phyloP scores from a whole-genome alignment of 768 basidiomycete genomes.

The Xanthoconium purpureum region DNA sequence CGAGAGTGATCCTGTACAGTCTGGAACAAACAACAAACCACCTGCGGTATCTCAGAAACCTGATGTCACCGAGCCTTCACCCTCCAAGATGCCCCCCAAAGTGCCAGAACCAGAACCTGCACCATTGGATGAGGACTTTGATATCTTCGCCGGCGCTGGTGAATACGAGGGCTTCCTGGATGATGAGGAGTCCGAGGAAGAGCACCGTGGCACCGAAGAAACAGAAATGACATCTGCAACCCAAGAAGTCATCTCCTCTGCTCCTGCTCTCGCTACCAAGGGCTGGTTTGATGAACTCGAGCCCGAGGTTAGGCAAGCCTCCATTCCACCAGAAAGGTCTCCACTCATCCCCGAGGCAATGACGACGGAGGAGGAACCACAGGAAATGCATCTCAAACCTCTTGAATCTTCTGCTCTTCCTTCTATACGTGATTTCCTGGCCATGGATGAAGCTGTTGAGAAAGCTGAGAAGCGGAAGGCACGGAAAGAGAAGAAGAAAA shows the following conservation, averaged over 20 bases:
- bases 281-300: conserved; percentile 50
- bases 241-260: conserved; percentile 8
- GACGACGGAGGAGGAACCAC: conserved; percentile 32
- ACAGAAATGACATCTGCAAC: conserved; percentile 7
- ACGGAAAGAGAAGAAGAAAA: conserved; percentile 67
- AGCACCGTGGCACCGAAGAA: conserved; percentile 14
- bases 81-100: conserved; percentile 5
- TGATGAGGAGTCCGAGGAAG: conserved; percentile 51
- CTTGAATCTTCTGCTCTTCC: conserved; percentile 78
- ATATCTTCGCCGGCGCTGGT: conserved; percentile 85
- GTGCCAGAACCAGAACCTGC: conserved; percentile 18
- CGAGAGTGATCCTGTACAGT: conserved; percentile 27
- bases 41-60: background rate
- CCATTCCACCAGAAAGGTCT: conserved; percentile 11
- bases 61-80: background rate
- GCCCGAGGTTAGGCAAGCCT: conserved; percentile 18
- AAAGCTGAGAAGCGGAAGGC: conserved; percentile 66
- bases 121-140: conserved; percentile 57
- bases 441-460: conserved; percentile 67
- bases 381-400: conserved; percentile 60
- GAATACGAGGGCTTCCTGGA: conserved; percentile 74
- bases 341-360: conserved; percentile 9
- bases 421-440: conserved; percentile 79
- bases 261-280: conserved; percentile 12
- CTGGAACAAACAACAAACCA: background rate